Base-by-base conservation (phyloP, 2,329 filamentous ascomycete species). In the Cladobotryum protrusum region DNA sequence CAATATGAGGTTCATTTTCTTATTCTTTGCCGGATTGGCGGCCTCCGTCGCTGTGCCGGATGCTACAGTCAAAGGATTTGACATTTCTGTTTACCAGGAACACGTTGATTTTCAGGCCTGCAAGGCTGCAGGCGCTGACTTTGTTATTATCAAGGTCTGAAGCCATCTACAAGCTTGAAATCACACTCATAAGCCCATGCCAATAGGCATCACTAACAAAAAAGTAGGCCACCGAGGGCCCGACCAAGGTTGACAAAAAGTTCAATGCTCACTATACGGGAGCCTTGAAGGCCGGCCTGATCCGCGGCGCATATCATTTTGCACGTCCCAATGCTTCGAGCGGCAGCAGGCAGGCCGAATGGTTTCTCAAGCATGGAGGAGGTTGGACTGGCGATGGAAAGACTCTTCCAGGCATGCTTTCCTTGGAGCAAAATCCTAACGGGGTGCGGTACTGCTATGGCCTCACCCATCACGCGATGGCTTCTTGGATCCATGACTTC, bases 301-400 rank as follows among this genome's bases (percentile, higher is more conserved):
- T 81, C 60, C 75, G 76, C 18, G 77, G 77, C 44, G 76, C 70
- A 34, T 80, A 81, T 58, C 78, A 81, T 67, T 79, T 78, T 55
- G 77, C 78, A 5, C 70, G 70, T 34, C 77, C 75, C 0, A 68
- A 62, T 43, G 58, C 60, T 14, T 70, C 69, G 55, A 66, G 70
- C 4, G 76, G 73, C 14, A 64, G 71, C 4, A 60, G 63, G 1
- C 77, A 81, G 58, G 78, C 77, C 7, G 63, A 69, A 11, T 79
- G 67, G 63, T 81, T 81, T 64, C 54, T 77, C 44, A 61, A 67
- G 0, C 65, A 79, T 56, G 78, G 77, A 40, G 78, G 78, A 24
- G 75, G 75, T 49, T 81, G 78, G 78, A 68, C 68, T 17, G 61
- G 59, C 15, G 77, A 81, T 54, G 75, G 76, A 45, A 72, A 70